phyloP scores from a whole-genome alignment of 805 yeast species.

The Cephaloascus albidus region DNA sequence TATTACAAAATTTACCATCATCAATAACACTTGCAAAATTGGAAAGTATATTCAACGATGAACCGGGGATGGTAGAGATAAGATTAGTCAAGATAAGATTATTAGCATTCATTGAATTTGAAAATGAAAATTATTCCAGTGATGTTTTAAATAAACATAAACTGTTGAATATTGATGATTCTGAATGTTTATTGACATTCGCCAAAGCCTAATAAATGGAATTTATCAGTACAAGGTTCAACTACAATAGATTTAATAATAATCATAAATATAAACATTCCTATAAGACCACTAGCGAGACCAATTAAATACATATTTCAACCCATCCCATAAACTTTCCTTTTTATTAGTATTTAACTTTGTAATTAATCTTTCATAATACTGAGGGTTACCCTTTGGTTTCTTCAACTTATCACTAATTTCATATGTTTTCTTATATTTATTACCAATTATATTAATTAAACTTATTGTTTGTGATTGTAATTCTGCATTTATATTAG shows the following conservation, averaged over 20 bases:
- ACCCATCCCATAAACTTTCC: slow-evolving; percentile 55
- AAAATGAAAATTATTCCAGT: slow-evolving; percentile 41
- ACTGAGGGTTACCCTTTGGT: slow-evolving; percentile 83
- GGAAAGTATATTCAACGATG: slow-evolving; percentile 33
- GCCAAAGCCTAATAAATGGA: slow-evolving; percentile 14
- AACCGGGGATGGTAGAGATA: slow-evolving; percentile 55
- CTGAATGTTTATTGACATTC: slow-evolving; percentile 13
- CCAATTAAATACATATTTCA: too few species aligned
- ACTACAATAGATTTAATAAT: too few species aligned
- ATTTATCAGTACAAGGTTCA: too few species aligned
- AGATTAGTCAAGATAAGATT: slow-evolving; percentile 58
- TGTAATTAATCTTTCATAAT: slow-evolving; percentile 59
- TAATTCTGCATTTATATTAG: slow-evolving; percentile 19
- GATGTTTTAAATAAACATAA: slow-evolving; percentile 18
- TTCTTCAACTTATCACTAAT: slow-evolving; percentile 54
- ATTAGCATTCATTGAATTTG: slow-evolving; percentile 78
- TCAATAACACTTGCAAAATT: slow-evolving; percentile 31
- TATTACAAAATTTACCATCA: slow-evolving; percentile 56
- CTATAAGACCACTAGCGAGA: too few species aligned
- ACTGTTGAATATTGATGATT: slow-evolving; percentile 12
- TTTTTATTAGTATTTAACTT: slow-evolving; percentile 67
- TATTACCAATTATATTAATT: slow-evolving; percentile 47
- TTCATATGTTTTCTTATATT: slow-evolving; percentile 53
- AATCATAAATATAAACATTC: too few species aligned
- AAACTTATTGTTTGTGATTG: slow-evolving; percentile 51